Base-by-base conservation (phyloP, 2,329 filamentous ascomycete species). In the Colletotrichum sp. region DNA sequence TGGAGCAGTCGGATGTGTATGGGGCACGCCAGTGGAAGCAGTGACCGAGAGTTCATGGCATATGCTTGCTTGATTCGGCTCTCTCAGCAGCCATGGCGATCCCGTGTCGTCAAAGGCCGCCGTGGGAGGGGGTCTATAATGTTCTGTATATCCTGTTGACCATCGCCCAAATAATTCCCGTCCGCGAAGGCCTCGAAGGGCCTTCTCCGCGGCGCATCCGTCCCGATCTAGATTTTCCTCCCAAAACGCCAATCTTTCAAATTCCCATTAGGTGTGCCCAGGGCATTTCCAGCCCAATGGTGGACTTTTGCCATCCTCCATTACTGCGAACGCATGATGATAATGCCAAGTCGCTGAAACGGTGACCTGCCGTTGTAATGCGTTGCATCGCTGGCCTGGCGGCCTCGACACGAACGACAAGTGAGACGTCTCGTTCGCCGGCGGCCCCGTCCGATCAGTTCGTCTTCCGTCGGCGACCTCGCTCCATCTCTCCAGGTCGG, bases 1-100 rank as follows among this genome's bases (percentile, higher is more conserved):
- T 36, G 44, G 64, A 21, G 44, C 34, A n/a, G 73, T 73, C 73
- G 70, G 70, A 73, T 49, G 73, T 60, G 64, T 69, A 65, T 73
- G 69, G 73, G 62, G 64, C 15, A 32, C 4, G 21, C n/a, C n/a
- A 36, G 30, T 21, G 44, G n/a, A 52, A 30, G 18, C n/a, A 21
- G 49, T 52, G 32, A 39, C 10, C 26, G 15, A 30, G 57, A 39
- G 28, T 26, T 65, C 36, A 57, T 73, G 59, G 49, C 57, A 28
- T 60, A 39, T 52, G 72, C 60, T 44, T 30, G 44, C 39, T 24
- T 30, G 44, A 65, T 36, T 75, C 13, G 36, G 44, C 49, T 65
- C 12, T 39, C 21, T 26, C 2, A 16, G 13, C 28, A 15, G 26
- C 26, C 64, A 69, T 65, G 57, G 34, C 24, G 8, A 59, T 30